Evolutionary conservation across 441 rosid genomes (phyloP).

Genomic region (Rhodomyrtus psidioides): DNA sequence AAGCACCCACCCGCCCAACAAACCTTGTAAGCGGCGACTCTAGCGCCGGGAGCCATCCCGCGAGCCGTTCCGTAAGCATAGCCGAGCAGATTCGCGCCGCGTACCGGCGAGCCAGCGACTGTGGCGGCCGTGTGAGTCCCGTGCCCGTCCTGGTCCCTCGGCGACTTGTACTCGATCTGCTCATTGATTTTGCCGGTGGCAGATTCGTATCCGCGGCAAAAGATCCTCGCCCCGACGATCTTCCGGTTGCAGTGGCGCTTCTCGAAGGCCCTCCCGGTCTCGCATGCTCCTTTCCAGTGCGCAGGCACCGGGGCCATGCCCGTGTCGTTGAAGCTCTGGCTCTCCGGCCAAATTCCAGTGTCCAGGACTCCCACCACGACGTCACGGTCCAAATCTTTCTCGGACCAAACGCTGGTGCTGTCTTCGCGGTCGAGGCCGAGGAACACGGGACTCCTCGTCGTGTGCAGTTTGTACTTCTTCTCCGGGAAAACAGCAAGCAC

Average conservation of each 20-base stretch:
- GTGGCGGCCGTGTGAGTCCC: slow-evolving; percentile 74
- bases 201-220: slow-evolving; percentile 56
- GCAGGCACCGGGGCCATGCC: slow-evolving; percentile 48
- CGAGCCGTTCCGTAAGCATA: slow-evolving; percentile 62
- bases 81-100: slow-evolving; percentile 48
- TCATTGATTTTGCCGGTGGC: slow-evolving; percentile 61
- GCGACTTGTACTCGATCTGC: slow-evolving; percentile 45
- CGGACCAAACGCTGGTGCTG: slow-evolving; percentile 34
- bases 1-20: slow-evolving; percentile 75
- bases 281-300: slow-evolving; percentile 62
- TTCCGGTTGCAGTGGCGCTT: slow-evolving; percentile 47
- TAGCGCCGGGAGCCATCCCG: slow-evolving; percentile 64
- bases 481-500: slow-evolving; percentile 50
- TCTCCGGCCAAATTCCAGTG: slow-evolving; percentile 78
- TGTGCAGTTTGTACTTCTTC: slow-evolving; percentile 49
- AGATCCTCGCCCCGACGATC: slow-evolving; percentile 59
- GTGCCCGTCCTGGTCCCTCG: slow-evolving; percentile 63
- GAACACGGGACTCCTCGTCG: slow-evolving; percentile 61
- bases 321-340: slow-evolving; percentile 54
- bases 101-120: slow-evolving; percentile 58
- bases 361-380: slow-evolving; percentile 62
- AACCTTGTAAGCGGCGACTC: slow-evolving; percentile 64
- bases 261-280: slow-evolving; percentile 40
- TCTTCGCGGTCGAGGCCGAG: slow-evolving; percentile 45
- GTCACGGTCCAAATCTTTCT: slow-evolving; percentile 38